Evolutionary conservation across 306 rosid species (phyloP).

Genomic region (Ochetophila trinervis): DNA sequence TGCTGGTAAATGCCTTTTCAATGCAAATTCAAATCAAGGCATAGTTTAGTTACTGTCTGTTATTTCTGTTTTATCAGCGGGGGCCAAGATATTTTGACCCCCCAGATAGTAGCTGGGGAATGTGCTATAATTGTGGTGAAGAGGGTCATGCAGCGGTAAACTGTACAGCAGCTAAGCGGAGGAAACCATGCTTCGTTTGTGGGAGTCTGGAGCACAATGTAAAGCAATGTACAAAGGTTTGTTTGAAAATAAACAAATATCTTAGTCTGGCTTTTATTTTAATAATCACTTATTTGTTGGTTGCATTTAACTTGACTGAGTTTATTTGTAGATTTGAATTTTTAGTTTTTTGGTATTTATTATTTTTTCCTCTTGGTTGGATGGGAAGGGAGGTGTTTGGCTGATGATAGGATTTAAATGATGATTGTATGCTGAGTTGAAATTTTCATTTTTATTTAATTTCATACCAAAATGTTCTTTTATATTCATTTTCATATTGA

Average conservation of each 20-base stretch:
- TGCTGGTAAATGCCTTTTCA: slow-evolving; percentile 31
- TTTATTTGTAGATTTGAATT: not conserved
- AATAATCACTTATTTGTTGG: not conserved
- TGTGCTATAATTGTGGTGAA: slow-evolving; percentile 88
- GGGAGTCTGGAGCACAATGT: slow-evolving; percentile 84
- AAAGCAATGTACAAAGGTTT: slow-evolving; percentile 66
- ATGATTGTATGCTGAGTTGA: not conserved
- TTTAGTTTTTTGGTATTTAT: not conserved
- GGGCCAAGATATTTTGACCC: slow-evolving; percentile 98
- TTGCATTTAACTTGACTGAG: not conserved
- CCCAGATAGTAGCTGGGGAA: slow-evolving; percentile 78
- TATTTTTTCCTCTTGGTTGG: not conserved
- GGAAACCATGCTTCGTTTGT: slow-evolving; percentile 85
- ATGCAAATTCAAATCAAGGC: slow-evolving; percentile 34
- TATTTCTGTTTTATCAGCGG: slow-evolving; percentile 62
- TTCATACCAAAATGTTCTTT: no score
- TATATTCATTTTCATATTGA: not conserved
- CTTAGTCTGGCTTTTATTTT: not conserved
- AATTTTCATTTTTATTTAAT: no score
- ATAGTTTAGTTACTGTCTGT: slow-evolving; percentile 40
- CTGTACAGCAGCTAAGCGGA: slow-evolving; percentile 60
- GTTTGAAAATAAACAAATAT: slow-evolving; percentile 10
- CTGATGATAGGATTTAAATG: not conserved
- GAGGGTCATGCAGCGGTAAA: slow-evolving; percentile 82
- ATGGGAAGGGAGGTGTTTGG: not conserved